A percentile compares a stretch with the other conserved stretches of the same genome.
These are phyloP conservation scores for Colletotrichum tanaceti DNA, from an alignment of 2,329 filamentous ascomycete genomes.

Conservation along the genomic window DNA sequence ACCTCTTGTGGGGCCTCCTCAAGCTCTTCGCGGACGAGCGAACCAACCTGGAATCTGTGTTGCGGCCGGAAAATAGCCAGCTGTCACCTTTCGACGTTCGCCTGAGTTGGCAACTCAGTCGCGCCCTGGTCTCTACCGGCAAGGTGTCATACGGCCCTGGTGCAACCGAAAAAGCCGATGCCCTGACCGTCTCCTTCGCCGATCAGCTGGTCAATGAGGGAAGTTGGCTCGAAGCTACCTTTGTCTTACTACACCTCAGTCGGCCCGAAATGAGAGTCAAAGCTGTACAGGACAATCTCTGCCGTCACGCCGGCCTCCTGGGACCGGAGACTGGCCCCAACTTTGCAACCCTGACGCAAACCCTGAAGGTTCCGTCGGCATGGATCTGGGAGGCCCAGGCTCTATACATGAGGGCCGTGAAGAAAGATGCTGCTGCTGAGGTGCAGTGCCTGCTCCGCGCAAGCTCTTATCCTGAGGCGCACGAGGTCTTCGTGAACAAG, in stretches of 20 bases:
- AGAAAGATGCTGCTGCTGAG: conserved; percentile 75
- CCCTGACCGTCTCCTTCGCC: conserved; percentile 73
- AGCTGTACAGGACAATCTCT: conserved; percentile 78
- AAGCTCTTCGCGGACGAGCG: conserved; percentile 77
- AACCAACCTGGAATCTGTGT: conserved; percentile 73
- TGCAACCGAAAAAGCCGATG: conserved; percentile 71
- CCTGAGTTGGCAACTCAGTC: conserved; percentile 86
- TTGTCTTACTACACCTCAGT: conserved; percentile 82
- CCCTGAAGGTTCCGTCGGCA: conserved; percentile 75
- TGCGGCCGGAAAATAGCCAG: conserved; percentile 82
- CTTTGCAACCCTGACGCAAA: conserved; percentile 70
- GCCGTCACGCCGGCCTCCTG: conserved; percentile 76
- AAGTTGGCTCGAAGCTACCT: conserved; percentile 77
- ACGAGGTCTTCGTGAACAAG: conserved; percentile 81
- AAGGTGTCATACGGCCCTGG: conserved; percentile 65
- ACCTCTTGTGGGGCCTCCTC: conserved; percentile 87
- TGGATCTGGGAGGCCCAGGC: conserved; percentile 94
- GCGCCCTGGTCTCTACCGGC: conserved; percentile 67
- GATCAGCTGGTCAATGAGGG: conserved; percentile 71
- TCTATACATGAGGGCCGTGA: conserved; percentile 79
- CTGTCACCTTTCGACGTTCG: conserved; percentile 80
- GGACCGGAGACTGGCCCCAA: conserved; percentile 66
- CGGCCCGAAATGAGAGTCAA: conserved; percentile 70
- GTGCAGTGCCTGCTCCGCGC: conserved; percentile 85
- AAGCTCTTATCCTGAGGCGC: conserved; percentile 81